Base-by-base conservation (phyloP, 2,329 filamentous ascomycete genomes). In the Nothomitra cinnamomea region DNA sequence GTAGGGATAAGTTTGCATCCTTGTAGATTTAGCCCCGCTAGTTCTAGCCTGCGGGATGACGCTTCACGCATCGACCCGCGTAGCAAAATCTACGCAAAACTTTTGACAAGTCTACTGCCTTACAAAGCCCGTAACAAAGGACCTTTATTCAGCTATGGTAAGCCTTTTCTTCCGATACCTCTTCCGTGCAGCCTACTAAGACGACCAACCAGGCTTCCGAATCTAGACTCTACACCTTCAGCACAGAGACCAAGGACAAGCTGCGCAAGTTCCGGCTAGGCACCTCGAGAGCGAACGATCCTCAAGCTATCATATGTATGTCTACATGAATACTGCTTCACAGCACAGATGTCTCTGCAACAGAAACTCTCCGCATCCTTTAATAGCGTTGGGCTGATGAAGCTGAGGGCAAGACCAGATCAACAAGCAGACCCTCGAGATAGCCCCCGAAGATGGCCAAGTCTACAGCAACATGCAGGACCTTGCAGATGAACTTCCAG, bases 271-370 rank as follows among this genome's bases (percentile, higher is more conserved):
- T 98, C 72, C 85, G 92, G 51, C 77, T 98, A 25, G 80, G 83
- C 24, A 96, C 92, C 1, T 95, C 89, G 35, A 76, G 92, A 59
- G 82, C 87, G 52, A 90, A 83, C 65, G 81, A 83, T 48, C 84
- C 89, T 0, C 87, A 95, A 72, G 92, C 89, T 57, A 81, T 94
- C 57, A 94, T 98, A 61, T 96, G 92, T 96, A 85, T 69, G 82
- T 75, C 35, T 53, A 25, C n/a, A 13, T 52, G 57, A 51, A 57
- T 56, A 55, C 45, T 51, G 48, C 40, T 21, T 43, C 35, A 25
- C 36, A 35, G 6, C n/a, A 17, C 10, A 49, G 7, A 24, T 35
- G 24, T 7, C 21, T 25, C 42, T 25, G 21, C 17, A 32, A 12
- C 10, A 17, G 25, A 22, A 42, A 48, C 22, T 54, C 48, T 15